A percentile compares a stretch with the other conserved stretches of the same genome.
Evolutionary conservation across 176 grass and related monocot species (phyloP).

Genomic region (Aegilops umbellulata): DNA sequence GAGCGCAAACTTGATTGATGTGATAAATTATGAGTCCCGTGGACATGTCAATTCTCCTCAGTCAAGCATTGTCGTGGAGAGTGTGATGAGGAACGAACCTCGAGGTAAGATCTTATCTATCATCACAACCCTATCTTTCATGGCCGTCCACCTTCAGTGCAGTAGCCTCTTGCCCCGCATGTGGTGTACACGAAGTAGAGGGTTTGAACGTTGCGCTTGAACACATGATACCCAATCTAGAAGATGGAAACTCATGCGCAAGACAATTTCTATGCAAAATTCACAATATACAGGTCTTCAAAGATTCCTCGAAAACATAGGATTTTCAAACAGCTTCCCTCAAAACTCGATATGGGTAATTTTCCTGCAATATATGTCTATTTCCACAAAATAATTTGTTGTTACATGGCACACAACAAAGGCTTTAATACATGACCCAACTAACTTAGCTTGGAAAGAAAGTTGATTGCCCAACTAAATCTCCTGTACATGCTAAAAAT

Average conservation of each 20-base stretch:
- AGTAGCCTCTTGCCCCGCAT: neutral
- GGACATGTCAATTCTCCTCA: neutral
- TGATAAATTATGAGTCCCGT: neutral
- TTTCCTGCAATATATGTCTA: neutral
- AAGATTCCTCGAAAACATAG: neutral
- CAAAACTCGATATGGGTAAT: neutral
- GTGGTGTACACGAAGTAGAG: neutral
- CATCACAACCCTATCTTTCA: neutral
- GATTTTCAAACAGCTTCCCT: neutral
- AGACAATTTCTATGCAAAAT: neutral
- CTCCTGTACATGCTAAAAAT: no score
- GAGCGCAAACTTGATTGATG: neutral
- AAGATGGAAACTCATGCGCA: no score
- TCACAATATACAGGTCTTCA: neutral
- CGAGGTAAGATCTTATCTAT: neutral
- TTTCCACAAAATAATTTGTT: neutral
- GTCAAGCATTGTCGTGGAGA: neutral
- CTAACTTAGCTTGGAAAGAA: no score
- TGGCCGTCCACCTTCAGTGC: neutral
- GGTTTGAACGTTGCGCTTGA: neutral
- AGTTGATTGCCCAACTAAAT: no score
- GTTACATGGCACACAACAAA: neutral
- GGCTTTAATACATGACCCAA: neutral
- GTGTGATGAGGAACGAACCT: neutral
- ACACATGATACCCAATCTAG: neutral